Evolutionary conservation across 75 land plant genomes (phyloP), one percentile per base, ranked within the genome.

Genomic region (Cryptomeria japonica): DNA sequence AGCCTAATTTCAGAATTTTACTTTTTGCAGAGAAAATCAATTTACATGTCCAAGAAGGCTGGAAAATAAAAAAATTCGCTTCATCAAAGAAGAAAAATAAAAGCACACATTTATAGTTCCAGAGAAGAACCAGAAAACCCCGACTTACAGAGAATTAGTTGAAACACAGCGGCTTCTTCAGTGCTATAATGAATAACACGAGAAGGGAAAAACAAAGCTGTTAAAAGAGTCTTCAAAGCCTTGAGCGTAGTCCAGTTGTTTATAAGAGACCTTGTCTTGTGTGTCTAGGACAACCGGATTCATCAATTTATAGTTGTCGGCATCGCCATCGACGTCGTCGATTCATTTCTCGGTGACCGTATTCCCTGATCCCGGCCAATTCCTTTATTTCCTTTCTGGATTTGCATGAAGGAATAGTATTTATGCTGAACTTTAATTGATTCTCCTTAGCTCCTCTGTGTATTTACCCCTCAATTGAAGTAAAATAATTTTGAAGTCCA

Each of bases 401-500:
- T 75, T 31, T 75, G 77, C 77, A 75, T 75, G 77, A 75, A 31
- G n/a, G 77, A 75, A 75, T 75, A 32, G 77, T 11, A 75, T 75
- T 75, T 75, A 34, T 75, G 37, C 77, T 32, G 32, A 75, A 12
- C 77, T 75, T 75, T 75, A 75, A 32, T 75, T 75, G 34, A 75
- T 75, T 75, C 77, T 25, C 70, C n/a, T 64, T 5, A 7, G 76
- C 12, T 7, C 2, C 4, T 75, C 34, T 75, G 14, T 75, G 38
- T 14, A 75, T 75, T 75, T 75, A 25, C 37, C 77, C 77, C 77
- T 75, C 3, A 75, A 75, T 32, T 75, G 37, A 3, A 75, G 34
- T 75, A 25, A 75, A 75, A 75, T 75, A 75, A 75, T 32, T 75
- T 75, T 75, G 38, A 75, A 34, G 77, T 75, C 77, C 77, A 75